Base-by-base conservation (phyloP, 345 rosid genomes). In the Trapa incisa region DNA sequence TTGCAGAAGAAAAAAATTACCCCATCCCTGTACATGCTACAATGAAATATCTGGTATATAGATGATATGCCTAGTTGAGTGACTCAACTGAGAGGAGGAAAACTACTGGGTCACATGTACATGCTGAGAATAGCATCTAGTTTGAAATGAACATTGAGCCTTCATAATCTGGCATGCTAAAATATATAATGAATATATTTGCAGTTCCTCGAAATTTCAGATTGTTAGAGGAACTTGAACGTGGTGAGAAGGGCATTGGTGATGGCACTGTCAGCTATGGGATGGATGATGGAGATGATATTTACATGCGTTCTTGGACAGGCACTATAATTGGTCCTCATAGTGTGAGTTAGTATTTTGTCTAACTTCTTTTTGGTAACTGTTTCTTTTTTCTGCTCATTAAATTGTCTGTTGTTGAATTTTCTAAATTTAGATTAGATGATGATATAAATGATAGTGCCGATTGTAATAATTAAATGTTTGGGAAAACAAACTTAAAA, bases 251-350 rank as follows among this genome's bases (percentile, higher is more conserved):
- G 61, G 70, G 70, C 56, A 67, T 67, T 67, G 70, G 70, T 4
- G 70, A 67, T 67, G 70, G 70, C 62, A 67, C 70, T 52, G 70
- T 67, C 61, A 67, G 70, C 61, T 67, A 67, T 3, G 70, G 70
- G 8, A 67, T 67, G 70, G 70, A 67, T 53, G 70, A 67, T 67
- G 70, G 70, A 37, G 70, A 67, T 67, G 70, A 67, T 48, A 67
- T 67, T 17, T 67, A 67, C 47, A 67, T 67, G 70, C 70, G 70
- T 33, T 67, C 70, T 67, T 67, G 70, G 70, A 67, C 70, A 8
- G 70, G 70, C 38, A 67, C 70, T 17, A 67, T 67, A 15, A 67
- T 67, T 5, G 70, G 70, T 38, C 70, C 70, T 22, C 70, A 67
- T 22, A 67, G 54, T 54, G 70, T 67, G 61, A 37, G 70, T 54